Conservation (phyloP, 805 yeast species). For the Cyberlindnera nakhonratchasimensis region DNA sequence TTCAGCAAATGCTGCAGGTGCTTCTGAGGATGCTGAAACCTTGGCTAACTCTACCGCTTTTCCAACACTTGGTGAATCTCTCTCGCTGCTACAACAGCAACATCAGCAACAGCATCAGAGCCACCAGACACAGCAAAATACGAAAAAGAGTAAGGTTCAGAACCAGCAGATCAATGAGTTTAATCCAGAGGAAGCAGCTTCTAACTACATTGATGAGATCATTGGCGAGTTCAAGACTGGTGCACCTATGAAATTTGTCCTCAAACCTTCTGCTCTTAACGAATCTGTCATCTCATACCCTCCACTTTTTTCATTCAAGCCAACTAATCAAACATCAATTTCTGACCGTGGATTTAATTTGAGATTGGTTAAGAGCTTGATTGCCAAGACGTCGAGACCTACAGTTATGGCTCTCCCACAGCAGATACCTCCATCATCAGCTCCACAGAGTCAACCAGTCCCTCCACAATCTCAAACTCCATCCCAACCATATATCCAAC, state of each 20-base stretch:
- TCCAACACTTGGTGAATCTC: slow-evolving; percentile 53
- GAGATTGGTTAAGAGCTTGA: slow-evolving; percentile 35
- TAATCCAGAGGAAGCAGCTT: slow-evolving; percentile 43
- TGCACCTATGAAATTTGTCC: slow-evolving; percentile 12
- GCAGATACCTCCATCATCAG: slow-evolving; percentile 7
- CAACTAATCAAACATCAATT: not conserved
- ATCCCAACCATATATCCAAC: slow-evolving; percentile 10
- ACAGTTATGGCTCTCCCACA: slow-evolving; percentile 10
- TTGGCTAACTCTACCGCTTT: slow-evolving; percentile 51
- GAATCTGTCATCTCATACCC: slow-evolving; percentile 2
- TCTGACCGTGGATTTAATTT: slow-evolving; percentile 29
- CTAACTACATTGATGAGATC: slow-evolving; percentile 46
- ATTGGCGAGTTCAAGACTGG: slow-evolving; percentile 35
- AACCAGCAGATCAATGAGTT: slow-evolving; percentile 24
- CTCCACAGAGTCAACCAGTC: slow-evolving; percentile 13
- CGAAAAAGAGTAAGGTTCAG: slow-evolving; percentile 25
- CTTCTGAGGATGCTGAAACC: slow-evolving; percentile 6
- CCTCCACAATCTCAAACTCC: slow-evolving; percentile 19
- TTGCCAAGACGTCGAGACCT: slow-evolving; percentile 30
- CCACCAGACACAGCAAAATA: slow-evolving; percentile 24
- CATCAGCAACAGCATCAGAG: slow-evolving; percentile 31
- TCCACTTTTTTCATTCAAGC: slow-evolving; percentile 9
- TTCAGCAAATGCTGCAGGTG: slow-evolving; percentile 14
- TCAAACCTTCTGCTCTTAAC: slow-evolving; percentile 6
- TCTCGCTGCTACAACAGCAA: slow-evolving; percentile 32